Conservation (phyloP, 805 yeast genomes). For the Wickerhamomyces sydowiorum region DNA sequence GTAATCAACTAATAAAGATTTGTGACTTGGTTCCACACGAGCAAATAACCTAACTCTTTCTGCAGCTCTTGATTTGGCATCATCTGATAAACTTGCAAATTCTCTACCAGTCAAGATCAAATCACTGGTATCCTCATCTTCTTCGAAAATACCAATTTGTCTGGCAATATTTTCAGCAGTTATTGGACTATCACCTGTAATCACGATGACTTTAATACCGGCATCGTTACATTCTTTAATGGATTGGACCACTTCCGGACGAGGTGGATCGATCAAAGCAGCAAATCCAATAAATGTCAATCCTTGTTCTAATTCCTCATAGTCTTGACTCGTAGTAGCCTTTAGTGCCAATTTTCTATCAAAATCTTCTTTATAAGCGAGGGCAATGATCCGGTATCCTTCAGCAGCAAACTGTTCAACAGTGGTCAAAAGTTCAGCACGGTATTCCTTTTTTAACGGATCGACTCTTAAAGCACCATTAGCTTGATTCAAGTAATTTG, state of each 20-base stretch:
- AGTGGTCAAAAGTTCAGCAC: slow-evolving; percentile 25
- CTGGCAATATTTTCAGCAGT: slow-evolving; percentile 48
- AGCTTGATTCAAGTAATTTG: slow-evolving; percentile 28
- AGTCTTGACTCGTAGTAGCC: slow-evolving; percentile 29
- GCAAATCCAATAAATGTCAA: slow-evolving; percentile 34
- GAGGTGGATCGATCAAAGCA: slow-evolving; percentile 41
- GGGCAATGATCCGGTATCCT: slow-evolving; percentile 28
- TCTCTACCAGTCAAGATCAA: slow-evolving; percentile 35
- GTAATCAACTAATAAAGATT: slow-evolving; percentile 45
- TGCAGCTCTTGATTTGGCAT: slow-evolving; percentile 36
- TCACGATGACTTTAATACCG: slow-evolving; percentile 38
- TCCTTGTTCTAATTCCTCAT: slow-evolving; percentile 24
- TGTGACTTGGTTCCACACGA: slow-evolving; percentile 52
- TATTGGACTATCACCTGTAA: slow-evolving; percentile 50
- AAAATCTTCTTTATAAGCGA: slow-evolving; percentile 28
- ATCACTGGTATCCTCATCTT: slow-evolving; percentile 17
- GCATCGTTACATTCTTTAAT: slow-evolving; percentile 32
- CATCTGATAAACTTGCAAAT: slow-evolving; percentile 27
- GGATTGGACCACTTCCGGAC: slow-evolving; percentile 31
- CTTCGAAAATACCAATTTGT: slow-evolving; percentile 33
- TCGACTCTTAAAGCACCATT: slow-evolving; percentile 14
- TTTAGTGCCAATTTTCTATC: slow-evolving; percentile 23
- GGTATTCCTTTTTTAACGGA: slow-evolving; percentile 28
- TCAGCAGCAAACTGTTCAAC: slow-evolving; percentile 34
- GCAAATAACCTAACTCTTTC: slow-evolving; percentile 42